Evolutionary conservation across 139 green algal genomes (phyloP).

Genomic region (Penium margaritaceum): DNA sequence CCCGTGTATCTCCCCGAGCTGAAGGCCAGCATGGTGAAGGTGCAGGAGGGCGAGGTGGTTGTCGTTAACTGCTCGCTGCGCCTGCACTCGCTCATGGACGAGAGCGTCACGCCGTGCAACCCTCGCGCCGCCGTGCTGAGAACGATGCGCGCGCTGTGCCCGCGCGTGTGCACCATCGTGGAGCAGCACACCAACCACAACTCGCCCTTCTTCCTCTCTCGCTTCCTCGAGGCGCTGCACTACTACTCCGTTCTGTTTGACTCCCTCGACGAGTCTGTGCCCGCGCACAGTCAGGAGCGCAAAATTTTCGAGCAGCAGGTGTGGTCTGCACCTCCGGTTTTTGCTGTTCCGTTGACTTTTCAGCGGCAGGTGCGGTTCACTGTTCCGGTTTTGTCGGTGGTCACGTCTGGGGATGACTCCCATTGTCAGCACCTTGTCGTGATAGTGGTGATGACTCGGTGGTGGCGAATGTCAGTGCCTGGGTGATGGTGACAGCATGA

Average conservation of each 20-base stretch:
- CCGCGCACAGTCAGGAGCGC: neutral
- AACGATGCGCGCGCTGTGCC: slow-evolving; percentile 6
- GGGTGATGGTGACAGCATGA: too few relatives aligned
- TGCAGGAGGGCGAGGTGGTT: slow-evolving; percentile 13
- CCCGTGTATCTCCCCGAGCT: neutral
- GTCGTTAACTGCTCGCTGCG: slow-evolving; percentile 31
- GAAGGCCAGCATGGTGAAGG: slow-evolving; percentile 2
- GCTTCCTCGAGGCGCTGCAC: slow-evolving; percentile 29
- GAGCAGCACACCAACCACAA: slow-evolving; percentile 31
- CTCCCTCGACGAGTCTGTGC: slow-evolving; percentile 11
- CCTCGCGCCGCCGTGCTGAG: slow-evolving; percentile 15
- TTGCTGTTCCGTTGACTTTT: too few relatives aligned
- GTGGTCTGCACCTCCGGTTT: too few relatives aligned
- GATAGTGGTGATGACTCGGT: too few relatives aligned
- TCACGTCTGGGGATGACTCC: too few relatives aligned
- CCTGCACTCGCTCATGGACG: slow-evolving; percentile 32
- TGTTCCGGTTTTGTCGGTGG: too few relatives aligned
- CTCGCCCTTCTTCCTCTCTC: slow-evolving; percentile 35
- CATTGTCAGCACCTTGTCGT: too few relatives aligned
- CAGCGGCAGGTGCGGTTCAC: too few relatives aligned
- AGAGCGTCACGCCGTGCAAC: slow-evolving; percentile 20
- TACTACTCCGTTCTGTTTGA: slow-evolving; percentile 31
- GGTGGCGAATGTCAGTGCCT: too few relatives aligned
- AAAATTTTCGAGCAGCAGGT: slow-evolving; percentile 22
- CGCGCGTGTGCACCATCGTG: slow-evolving; percentile 11